A percentile compares a stretch with the other conserved stretches of the same genome.
phyloP scores from a whole-genome alignment of 768 basidiomycete genomes.

The Boletus speciosus region DNA sequence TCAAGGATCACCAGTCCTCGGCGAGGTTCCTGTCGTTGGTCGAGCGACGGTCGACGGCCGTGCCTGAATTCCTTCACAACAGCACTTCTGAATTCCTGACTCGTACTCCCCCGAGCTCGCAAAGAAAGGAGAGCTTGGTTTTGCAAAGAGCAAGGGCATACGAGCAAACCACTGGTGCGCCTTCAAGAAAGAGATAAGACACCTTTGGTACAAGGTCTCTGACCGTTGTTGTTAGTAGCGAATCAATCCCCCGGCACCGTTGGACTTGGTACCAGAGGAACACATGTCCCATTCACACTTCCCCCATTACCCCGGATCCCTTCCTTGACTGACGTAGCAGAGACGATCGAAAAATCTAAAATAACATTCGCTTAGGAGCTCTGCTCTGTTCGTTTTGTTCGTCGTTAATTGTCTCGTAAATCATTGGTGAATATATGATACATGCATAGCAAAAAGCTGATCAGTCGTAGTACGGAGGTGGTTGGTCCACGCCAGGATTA shows the following conservation, averaged over 20 bases:
- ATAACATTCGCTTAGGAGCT: constrained; percentile 1
- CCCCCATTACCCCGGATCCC: constrained; percentile 35
- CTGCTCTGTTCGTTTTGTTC: neutral
- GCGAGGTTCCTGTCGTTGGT: constrained; percentile 11
- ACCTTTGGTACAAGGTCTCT: neutral
- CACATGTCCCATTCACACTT: constrained; percentile 35
- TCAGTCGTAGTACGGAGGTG: constrained; percentile 21
- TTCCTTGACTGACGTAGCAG: constrained; percentile 20
- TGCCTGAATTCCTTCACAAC: neutral
- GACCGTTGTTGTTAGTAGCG: neutral
- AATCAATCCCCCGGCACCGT: neutral
- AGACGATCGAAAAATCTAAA: constrained; percentile 12
- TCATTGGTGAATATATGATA: constrained; percentile 4
- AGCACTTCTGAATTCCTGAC: constrained; percentile 7
- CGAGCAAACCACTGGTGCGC: constrained; percentile 24
- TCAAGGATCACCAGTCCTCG: constrained; percentile 6
- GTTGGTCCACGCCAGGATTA: constrained; percentile 13
- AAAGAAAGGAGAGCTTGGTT: constrained; percentile 27
- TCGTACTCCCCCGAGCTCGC: constrained; percentile 4
- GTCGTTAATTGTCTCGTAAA: neutral
- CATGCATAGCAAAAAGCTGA: neutral
- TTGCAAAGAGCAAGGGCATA: constrained; percentile 29
- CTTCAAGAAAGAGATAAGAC: neutral
- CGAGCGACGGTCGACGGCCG: constrained; percentile 12
- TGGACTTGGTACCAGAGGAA: neutral